Conservation (phyloP, 148 eudicot genomes). For the Amaranthus palmeri region DNA sequence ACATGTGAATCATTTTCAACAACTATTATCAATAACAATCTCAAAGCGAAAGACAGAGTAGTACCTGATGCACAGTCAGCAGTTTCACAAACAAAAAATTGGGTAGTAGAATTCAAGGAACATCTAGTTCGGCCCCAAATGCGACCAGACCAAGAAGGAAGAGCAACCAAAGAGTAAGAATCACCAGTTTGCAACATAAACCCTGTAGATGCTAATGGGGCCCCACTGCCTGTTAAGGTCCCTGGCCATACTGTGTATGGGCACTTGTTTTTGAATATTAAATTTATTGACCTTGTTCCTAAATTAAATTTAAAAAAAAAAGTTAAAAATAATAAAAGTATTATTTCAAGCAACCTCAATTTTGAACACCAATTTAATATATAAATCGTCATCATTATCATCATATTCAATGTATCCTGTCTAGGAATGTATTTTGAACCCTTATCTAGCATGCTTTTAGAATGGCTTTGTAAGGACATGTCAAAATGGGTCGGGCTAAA, state of each 20-base stretch:
- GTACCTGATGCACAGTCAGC: slow-evolving; percentile 40
- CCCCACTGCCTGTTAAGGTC: slow-evolving; percentile 36
- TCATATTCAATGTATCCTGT: too few relatives aligned
- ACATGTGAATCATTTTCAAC: too few relatives aligned
- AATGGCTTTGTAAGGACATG: too few relatives aligned
- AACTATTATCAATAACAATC: too few relatives aligned
- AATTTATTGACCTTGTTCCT: slow-evolving; percentile 31
- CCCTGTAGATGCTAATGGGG: slow-evolving; percentile 34
- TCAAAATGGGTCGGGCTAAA: too few relatives aligned
- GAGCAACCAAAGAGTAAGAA: slow-evolving; percentile 20
- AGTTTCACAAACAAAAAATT: slow-evolving; percentile 28
- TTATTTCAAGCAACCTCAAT: not conserved
- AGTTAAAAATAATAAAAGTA: not conserved
- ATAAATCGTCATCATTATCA: too few relatives aligned
- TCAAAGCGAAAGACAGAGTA: too few relatives aligned
- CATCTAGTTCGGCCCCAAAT: slow-evolving; percentile 50
- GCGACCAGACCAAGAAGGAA: slow-evolving; percentile 49
- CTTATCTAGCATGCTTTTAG: too few relatives aligned
- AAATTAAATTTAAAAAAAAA: too few relatives aligned
- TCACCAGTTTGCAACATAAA: slow-evolving; percentile 28
- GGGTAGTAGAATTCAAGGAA: not conserved
- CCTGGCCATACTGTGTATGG: slow-evolving; percentile 53
- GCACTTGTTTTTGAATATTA: slow-evolving; percentile 43
- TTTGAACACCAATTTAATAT: too few relatives aligned
- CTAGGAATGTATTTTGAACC: too few relatives aligned